These are phyloP conservation scores for Dichomitus squalens DNA, from an alignment of 1,284 basidiomycete genomes.

Conservation along the genomic window DNA sequence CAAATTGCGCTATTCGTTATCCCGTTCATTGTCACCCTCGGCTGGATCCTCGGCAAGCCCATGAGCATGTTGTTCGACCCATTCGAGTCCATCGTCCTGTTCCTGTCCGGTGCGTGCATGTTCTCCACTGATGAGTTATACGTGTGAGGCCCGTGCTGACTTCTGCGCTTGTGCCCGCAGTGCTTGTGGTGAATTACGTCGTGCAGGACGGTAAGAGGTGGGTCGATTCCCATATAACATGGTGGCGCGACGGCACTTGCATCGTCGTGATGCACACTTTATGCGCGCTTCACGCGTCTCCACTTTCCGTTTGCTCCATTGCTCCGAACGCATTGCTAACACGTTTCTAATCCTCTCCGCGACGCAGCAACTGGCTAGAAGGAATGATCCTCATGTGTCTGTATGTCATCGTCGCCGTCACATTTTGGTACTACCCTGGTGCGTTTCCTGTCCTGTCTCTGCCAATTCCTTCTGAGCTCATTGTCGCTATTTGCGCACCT, in stretches of 20 bases:
- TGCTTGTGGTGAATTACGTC: conserved; percentile 37
- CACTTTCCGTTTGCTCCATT: neutral
- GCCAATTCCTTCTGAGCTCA: neutral
- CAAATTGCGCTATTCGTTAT: conserved; percentile 90
- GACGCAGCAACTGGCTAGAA: conserved; percentile 34
- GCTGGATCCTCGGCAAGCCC: conserved; percentile 68
- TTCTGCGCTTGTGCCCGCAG: conserved; percentile 14
- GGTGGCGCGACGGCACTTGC: too few species aligned
- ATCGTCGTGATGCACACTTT: neutral
- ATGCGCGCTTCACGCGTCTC: neutral
- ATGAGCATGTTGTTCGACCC: conserved; percentile 67
- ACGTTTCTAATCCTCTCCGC: neutral
- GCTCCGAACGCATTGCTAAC: conserved; percentile 11
- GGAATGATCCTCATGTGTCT: conserved; percentile 58
- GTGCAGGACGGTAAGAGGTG: conserved; percentile 35
- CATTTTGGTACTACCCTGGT: conserved; percentile 71
- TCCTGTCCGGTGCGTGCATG: conserved; percentile 35
- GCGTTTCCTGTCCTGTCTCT: conserved; percentile 10
- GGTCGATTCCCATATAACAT: neutral
- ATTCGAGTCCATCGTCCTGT: conserved; percentile 63
- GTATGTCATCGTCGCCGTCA: conserved; percentile 59
- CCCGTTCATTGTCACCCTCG: conserved; percentile 69
- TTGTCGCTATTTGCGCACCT: neutral
- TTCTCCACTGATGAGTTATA: neutral
- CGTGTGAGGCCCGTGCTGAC: neutral